phyloP scores from a whole-genome alignment of 192 early-diverging fungal genomes.

The Podila epicladia region DNA sequence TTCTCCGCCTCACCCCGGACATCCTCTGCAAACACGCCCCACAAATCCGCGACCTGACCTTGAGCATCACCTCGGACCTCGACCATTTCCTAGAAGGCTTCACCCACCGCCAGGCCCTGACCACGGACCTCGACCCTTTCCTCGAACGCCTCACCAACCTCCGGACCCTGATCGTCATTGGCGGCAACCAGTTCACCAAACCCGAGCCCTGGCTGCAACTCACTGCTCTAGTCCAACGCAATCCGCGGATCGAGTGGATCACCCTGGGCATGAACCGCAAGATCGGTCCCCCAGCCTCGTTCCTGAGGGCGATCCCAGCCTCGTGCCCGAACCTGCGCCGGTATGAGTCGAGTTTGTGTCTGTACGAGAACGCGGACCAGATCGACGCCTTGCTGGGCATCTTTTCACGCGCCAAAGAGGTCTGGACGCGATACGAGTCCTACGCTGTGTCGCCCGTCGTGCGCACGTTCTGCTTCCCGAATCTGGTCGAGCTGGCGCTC shows the following conservation, averaged over 20 bases:
- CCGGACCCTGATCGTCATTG: constrained; percentile 11
- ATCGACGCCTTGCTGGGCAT: constrained; percentile 23
- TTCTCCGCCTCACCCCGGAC: neutral
- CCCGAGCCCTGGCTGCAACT: constrained; percentile 17
- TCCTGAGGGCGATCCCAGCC: constrained; percentile 13
- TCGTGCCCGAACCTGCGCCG: constrained; percentile 29
- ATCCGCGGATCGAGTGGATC: constrained; percentile 30
- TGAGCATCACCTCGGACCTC: constrained; percentile 19
- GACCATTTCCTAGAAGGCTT: constrained; percentile 15
- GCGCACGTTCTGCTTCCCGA: constrained; percentile 9
- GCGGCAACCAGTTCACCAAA: constrained; percentile 3
- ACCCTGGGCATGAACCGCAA: constrained; percentile 22
- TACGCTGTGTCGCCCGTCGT: neutral
- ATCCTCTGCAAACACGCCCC: constrained; percentile 23
- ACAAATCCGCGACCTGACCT: constrained; percentile 7
- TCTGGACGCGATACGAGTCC: constrained; percentile 10
- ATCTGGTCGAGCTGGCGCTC: constrained; percentile 21
- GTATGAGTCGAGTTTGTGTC: constrained; percentile 36
- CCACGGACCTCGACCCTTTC: constrained; percentile 17
- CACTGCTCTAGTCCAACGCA: constrained; percentile 14
- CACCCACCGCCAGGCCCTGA: constrained; percentile 11
- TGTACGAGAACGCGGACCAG: constrained; percentile 21
- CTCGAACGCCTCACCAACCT: constrained; percentile 19
- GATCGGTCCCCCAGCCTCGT: constrained; percentile 9
- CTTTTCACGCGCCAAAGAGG: neutral